A percentile compares a stretch with the other conserved stretches of the same genome.
phyloP scores from a whole-genome alignment of 257 asterid genomes.

The Plantago major region DNA sequence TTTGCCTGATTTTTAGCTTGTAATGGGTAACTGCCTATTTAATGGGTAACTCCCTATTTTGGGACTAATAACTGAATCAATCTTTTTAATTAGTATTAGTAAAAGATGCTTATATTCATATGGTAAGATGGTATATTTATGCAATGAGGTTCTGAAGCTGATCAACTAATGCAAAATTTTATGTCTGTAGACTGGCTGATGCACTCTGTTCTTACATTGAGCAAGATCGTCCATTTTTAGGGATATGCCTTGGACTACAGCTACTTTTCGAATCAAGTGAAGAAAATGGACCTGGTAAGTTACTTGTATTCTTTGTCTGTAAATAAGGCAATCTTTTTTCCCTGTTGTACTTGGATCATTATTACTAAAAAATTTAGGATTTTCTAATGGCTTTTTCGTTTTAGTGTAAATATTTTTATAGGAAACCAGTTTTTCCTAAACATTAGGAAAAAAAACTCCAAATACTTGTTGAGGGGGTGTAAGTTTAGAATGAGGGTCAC shows the following conservation, averaged over 20 bases:
- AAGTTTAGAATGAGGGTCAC: too few relatives aligned
- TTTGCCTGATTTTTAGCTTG: too few relatives aligned
- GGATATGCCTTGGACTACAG: slow-evolving; percentile 97
- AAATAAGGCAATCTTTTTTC: neutral
- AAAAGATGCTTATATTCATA: slow-evolving; percentile 2
- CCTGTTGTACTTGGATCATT: neutral
- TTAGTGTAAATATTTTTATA: too few relatives aligned
- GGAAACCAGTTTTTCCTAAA: too few relatives aligned
- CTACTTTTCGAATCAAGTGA: slow-evolving; percentile 93
- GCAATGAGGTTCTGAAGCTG: neutral
- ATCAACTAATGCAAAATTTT: slow-evolving; percentile 1
- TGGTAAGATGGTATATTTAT: neutral
- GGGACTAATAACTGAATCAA: too few relatives aligned
- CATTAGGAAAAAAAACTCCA: too few relatives aligned
- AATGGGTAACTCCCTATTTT: too few relatives aligned
- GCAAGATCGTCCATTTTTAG: slow-evolving; percentile 94
- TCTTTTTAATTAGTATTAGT: too few relatives aligned
- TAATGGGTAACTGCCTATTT: too few relatives aligned
- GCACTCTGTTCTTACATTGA: slow-evolving; percentile 76
- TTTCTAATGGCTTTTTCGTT: too few relatives aligned
- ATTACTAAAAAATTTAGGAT: too few relatives aligned
- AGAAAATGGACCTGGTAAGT: slow-evolving; percentile 88
- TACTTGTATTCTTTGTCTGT: neutral
- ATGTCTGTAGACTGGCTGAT: slow-evolving; percentile 62
- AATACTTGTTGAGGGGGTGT: too few relatives aligned